Evolutionary conservation across 805 yeast species (phyloP).

Genomic region (Ogataea nakhonphanomensis): DNA sequence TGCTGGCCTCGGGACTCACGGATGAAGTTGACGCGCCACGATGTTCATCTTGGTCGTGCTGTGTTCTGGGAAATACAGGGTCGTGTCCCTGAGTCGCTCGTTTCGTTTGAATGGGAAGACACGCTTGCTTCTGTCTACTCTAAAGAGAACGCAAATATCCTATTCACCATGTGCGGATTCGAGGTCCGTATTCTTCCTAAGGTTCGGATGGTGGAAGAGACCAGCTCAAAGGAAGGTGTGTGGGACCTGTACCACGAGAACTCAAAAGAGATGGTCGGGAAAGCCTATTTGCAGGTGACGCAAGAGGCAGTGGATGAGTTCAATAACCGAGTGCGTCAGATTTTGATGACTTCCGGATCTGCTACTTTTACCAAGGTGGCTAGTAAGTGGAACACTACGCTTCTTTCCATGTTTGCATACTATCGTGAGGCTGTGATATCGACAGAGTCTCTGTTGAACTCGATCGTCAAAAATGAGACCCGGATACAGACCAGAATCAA

Average conservation of each 20-base stretch:
- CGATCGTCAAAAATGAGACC: conserved; percentile 86
- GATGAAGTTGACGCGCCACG: conserved; percentile 87
- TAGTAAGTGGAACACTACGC: conserved; percentile 92
- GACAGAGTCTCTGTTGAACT: conserved; percentile 73
- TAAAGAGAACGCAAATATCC: conserved; percentile 80
- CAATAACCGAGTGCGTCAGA: conserved; percentile 79
- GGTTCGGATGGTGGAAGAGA: conserved; percentile 49
- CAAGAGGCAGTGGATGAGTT: conserved; percentile 76
- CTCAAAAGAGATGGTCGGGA: conserved; percentile 83
- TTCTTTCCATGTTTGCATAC: conserved; percentile 81
- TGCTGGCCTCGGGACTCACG: conserved; percentile 95
- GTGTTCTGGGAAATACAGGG: conserved; percentile 85
- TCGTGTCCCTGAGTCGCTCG: conserved; percentile 73
- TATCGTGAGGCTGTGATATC: conserved; percentile 90
- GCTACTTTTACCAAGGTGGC: conserved; percentile 93
- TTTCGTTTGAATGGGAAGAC: conserved; percentile 73
- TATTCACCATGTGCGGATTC: conserved; percentile 92
- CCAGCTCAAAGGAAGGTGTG: conserved; percentile 69
- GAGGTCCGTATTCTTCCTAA: conserved; percentile 88
- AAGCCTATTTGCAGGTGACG: conserved; percentile 81
- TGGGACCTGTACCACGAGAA: conserved; percentile 79
- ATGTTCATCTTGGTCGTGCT: conserved; percentile 90
- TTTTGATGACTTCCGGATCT: conserved; percentile 93
- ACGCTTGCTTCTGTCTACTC: conserved; percentile 87
- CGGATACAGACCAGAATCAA: conserved; percentile 91